A percentile compares a stretch with the other conserved stretches of the same genome.
These are phyloP conservation scores for Graphilbum fragrans DNA, from an alignment of 2,329 filamentous ascomycete species.

Conservation along the genomic window DNA sequence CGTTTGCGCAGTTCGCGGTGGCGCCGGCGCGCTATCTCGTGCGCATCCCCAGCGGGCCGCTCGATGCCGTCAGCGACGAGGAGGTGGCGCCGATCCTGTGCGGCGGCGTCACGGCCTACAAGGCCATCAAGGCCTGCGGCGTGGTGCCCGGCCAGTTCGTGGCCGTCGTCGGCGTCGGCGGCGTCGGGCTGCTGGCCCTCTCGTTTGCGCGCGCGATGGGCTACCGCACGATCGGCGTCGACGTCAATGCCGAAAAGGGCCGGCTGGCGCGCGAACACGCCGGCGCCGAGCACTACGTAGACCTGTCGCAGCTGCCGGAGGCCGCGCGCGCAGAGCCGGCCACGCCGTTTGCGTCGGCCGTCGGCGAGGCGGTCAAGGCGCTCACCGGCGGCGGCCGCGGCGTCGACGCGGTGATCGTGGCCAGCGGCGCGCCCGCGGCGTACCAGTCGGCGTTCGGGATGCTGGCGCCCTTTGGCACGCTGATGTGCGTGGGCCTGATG, in stretches of 20 bases:
- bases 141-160: conserved; percentile 22
- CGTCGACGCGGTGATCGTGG: conserved; percentile 18
- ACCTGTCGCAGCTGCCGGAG: too few relatives aligned
- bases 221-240: conserved; percentile 24
- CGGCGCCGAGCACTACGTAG: conserved; percentile 26
- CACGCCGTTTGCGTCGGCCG: conserved; percentile 6
- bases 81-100: conserved; percentile 27
- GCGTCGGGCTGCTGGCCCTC: conserved; percentile 25
- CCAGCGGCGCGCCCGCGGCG: conserved; percentile 16
- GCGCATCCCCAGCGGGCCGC: conserved; percentile 13
- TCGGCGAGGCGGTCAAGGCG: conserved; percentile 13
- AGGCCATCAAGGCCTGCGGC: conserved; percentile 22
- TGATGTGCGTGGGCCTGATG: conserved; percentile 26
- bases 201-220: conserved; percentile 29
- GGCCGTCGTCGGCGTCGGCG: conserved; percentile 24
- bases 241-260: conserved; percentile 20
- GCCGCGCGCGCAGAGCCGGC: conserved; percentile 2
- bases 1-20: conserved; percentile 25
- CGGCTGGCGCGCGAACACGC: conserved; percentile 11
- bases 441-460: conserved; percentile 22
- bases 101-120: conserved; percentile 30
- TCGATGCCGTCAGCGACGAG: conserved; percentile 20
- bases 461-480: conserved; percentile 23
- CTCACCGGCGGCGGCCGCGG: conserved; percentile 13
- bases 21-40: conserved; percentile 21